Percentiles rank a stretch among this genome's conserved stretches.
phyloP scores from a whole-genome alignment of 2,329 filamentous ascomycete species.

The Fusarium temperatum region DNA sequence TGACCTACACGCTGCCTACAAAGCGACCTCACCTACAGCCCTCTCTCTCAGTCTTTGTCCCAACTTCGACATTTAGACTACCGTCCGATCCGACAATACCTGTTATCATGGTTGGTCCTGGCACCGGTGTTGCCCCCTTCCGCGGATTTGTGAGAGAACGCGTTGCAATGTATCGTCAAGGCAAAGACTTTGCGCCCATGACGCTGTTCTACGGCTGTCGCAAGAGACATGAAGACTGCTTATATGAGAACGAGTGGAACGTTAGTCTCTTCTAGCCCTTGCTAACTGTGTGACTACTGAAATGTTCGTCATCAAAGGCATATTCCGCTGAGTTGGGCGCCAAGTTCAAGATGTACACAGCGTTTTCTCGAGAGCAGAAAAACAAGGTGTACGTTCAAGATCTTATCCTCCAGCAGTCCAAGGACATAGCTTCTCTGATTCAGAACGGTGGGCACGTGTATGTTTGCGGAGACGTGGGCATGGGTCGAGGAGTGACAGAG shows the following conservation, averaged over 20 bases:
- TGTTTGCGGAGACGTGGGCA: neutral
- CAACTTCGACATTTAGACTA: neutral
- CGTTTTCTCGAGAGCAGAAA: rapidly evolving
- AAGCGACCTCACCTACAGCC: neutral
- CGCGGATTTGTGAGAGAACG: neutral
- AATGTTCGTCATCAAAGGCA: too few species aligned
- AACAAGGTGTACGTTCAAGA: neutral
- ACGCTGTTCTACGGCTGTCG: rapidly evolving
- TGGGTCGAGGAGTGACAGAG: neutral
- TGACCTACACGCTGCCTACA: rapidly evolving
- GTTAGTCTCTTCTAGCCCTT: neutral
- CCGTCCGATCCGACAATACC: neutral
- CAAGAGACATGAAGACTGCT: neutral
- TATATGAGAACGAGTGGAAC: rapidly evolving
- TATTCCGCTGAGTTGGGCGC: neutral
- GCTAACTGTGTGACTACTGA: too few species aligned
- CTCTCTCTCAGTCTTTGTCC: neutral
- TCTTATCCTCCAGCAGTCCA: rapidly evolving
- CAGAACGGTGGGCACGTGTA: neutral
- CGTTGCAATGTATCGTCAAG: neutral
- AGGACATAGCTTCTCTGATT: rapidly evolving
- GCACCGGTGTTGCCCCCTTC: neutral
- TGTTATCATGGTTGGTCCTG: neutral
- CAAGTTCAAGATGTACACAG: neutral
- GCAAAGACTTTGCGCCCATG: neutral